Evolutionary conservation across 2,329 filamentous ascomycete genomes (phyloP).

Genomic region (Thermothelomyces thermophilus): DNA sequence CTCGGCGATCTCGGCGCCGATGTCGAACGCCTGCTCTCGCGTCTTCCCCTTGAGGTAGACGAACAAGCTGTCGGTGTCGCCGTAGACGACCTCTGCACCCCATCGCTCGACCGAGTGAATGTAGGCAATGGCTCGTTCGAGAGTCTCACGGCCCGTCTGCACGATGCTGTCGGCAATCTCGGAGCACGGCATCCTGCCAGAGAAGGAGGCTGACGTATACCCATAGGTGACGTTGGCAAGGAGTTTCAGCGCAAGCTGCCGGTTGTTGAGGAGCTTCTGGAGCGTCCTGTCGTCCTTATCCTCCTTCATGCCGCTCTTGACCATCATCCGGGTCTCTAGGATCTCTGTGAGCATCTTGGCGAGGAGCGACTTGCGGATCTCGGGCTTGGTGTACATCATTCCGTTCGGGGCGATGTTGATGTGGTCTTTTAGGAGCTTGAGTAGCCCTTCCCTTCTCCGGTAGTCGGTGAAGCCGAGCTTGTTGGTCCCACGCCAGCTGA

Average conservation of each 20-base stretch:
- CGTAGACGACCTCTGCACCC: constrained; percentile 96
- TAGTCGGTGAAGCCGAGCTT: constrained; percentile 96
- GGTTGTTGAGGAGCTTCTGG: constrained; percentile 83
- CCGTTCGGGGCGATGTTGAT: constrained; percentile 94
- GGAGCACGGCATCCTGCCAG: constrained; percentile 93
- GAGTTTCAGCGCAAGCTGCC: constrained; percentile 88
- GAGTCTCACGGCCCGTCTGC: constrained; percentile 86
- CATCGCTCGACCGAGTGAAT: constrained; percentile 84
- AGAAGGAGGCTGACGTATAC: constrained; percentile 95
- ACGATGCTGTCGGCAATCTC: constrained; percentile 98
- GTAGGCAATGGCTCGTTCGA: constrained; percentile 86
- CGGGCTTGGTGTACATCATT: constrained; percentile 85
- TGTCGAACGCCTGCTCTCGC: constrained; percentile 79
- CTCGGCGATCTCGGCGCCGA: constrained; percentile 86
- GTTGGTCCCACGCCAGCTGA: constrained; percentile 80
- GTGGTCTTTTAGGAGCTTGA: constrained; percentile 73
- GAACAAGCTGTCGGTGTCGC: constrained; percentile 94
- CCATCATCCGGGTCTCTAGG: constrained; percentile 92
- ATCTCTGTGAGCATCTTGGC: constrained; percentile 97
- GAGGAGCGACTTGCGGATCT: constrained; percentile 81
- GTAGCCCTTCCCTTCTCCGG: constrained; percentile 63
- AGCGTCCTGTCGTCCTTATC: constrained; percentile 83
- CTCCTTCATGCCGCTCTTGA: constrained; percentile 92
- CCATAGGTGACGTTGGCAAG: constrained; percentile 99
- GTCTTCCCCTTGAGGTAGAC: constrained; percentile 83